These are phyloP conservation scores for Yamadazyma laniorum DNA, from an alignment of 805 yeast genomes.

Conservation along the genomic window DNA sequence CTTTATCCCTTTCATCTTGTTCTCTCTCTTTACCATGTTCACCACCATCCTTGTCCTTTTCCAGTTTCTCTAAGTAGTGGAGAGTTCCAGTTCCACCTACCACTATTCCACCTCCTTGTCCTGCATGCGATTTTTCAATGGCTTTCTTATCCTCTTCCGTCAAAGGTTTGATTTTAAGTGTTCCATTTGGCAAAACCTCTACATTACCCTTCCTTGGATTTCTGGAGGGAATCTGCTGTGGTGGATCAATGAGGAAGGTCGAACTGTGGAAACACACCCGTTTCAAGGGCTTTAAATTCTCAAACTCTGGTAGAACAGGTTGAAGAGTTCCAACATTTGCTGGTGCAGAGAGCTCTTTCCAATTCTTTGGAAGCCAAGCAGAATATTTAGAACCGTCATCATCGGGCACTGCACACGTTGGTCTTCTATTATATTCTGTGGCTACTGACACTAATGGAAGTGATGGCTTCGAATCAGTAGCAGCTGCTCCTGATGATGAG, in stretches of 20 bases:
- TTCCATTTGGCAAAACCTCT: slow-evolving; percentile 53
- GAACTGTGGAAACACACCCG: slow-evolving; percentile 43
- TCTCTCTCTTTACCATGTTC: slow-evolving; percentile 16
- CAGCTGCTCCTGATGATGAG: neutral
- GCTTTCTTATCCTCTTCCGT: slow-evolving; percentile 50
- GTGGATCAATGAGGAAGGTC: slow-evolving; percentile 48
- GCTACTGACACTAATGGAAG: slow-evolving; percentile 13
- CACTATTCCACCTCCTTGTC: slow-evolving; percentile 64
- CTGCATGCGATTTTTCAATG: slow-evolving; percentile 38
- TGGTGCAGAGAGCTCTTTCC: neutral
- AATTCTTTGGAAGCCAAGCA: slow-evolving; percentile 6
- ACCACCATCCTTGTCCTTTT: slow-evolving; percentile 3
- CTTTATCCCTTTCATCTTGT: slow-evolving; percentile 15
- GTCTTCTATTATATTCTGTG: slow-evolving; percentile 17
- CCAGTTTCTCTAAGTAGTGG: slow-evolving; percentile 27
- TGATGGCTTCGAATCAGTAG: neutral
- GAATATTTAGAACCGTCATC: neutral
- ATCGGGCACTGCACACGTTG: slow-evolving; percentile 4
- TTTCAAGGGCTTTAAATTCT: slow-evolving; percentile 35
- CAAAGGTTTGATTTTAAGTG: slow-evolving; percentile 51
- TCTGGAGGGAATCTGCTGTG: slow-evolving; percentile 90
- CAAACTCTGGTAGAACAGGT: slow-evolving; percentile 24
- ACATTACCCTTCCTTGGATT: slow-evolving; percentile 78
- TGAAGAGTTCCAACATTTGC: slow-evolving; percentile 5
- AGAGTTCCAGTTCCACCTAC: slow-evolving; percentile 78